Evolutionary conservation across 2,329 filamentous ascomycete species (phyloP).

Genomic region (Ophiostoma angusticollis): DNA sequence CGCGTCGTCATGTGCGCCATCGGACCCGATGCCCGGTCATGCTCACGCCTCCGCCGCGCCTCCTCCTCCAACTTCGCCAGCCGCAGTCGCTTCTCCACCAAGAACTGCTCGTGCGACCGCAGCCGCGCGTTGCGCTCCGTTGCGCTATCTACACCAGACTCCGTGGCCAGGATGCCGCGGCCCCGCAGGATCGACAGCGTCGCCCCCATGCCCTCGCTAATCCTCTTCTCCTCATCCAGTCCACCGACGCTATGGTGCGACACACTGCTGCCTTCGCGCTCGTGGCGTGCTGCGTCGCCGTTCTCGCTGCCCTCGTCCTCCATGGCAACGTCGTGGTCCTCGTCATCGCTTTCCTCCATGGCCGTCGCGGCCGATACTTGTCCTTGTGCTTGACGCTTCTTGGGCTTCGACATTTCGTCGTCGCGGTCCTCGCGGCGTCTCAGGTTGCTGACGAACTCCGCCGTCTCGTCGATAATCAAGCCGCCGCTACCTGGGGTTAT

Average conservation of each 20-base stretch:
- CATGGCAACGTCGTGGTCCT: slow-evolving; percentile 38
- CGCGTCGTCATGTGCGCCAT: slow-evolving; percentile 82
- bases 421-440: slow-evolving; percentile 51
- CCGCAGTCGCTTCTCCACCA: slow-evolving; percentile 63
- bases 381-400: background rate
- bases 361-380: slow-evolving; percentile 25
- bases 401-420: slow-evolving; percentile 16
- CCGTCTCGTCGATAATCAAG: slow-evolving; percentile 88
- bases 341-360: slow-evolving; percentile 30
- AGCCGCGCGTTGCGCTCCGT: slow-evolving; percentile 9
- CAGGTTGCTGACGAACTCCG: slow-evolving; percentile 82
- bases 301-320: slow-evolving; percentile 35
- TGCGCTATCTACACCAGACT: slow-evolving; percentile 21
- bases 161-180: slow-evolving; percentile 54
- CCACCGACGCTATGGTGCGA: slow-evolving; percentile 37
- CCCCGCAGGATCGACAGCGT: slow-evolving; percentile 73
- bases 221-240: slow-evolving; percentile 71
- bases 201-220: slow-evolving; percentile 67
- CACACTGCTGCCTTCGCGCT: slow-evolving; percentile 31
- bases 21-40: slow-evolving; percentile 70
- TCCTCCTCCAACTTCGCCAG: slow-evolving; percentile 65
- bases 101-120: slow-evolving; percentile 63
- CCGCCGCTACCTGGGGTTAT: slow-evolving; percentile 30
- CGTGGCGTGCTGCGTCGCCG: slow-evolving; percentile 42
- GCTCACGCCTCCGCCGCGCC: slow-evolving; percentile 70